Percentiles rank a stretch among this genome's conserved stretches.
Conservation (phyloP, 2,329 filamentous ascomycete species). For the Trichoderma hamatum region DNA sequence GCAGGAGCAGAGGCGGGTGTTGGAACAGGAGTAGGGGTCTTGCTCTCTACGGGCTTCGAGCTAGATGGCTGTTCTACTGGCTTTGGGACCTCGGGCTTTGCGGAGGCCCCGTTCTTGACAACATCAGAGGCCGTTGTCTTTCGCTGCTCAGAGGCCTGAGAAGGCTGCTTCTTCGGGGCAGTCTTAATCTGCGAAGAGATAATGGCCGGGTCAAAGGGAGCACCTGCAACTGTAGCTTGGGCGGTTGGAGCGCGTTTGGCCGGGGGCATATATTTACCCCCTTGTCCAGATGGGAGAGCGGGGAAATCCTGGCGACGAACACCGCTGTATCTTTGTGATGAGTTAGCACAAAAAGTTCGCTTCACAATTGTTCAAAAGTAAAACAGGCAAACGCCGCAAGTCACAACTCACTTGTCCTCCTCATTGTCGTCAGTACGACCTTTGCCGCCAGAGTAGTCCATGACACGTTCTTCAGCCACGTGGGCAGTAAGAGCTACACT, state of each 20-base stretch:
- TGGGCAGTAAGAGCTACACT: slow-evolving; percentile 76
- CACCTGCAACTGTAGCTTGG: slow-evolving; percentile 73
- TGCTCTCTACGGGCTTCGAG: slow-evolving; percentile 39
- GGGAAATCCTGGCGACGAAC: slow-evolving; percentile 78
- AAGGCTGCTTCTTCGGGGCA: slow-evolving; percentile 45
- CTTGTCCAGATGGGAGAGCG: slow-evolving; percentile 57
- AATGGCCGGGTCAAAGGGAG: slow-evolving; percentile 83
- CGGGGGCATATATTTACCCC: slow-evolving; percentile 80
- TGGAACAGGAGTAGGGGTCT: slow-evolving; percentile 29
- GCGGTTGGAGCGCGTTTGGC: slow-evolving; percentile 78
- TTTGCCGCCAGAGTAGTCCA: slow-evolving; percentile 64
- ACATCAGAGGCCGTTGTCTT: slow-evolving; percentile 33
- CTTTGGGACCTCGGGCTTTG: slow-evolving; percentile 38
- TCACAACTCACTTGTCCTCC: slow-evolving; percentile 78
- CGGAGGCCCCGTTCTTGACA: slow-evolving; percentile 37
- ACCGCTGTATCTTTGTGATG: slow-evolving; percentile 74
- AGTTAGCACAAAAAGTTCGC: slow-evolving; percentile 29
- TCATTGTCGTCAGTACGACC: slow-evolving; percentile 76
- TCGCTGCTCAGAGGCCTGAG: slow-evolving; percentile 25
- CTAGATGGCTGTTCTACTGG: slow-evolving; percentile 34
- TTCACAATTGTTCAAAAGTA: slow-evolving; percentile 21
- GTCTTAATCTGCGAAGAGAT: slow-evolving; percentile 79
- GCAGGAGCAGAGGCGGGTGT: slow-evolving; percentile 36
- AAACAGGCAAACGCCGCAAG: slow-evolving; percentile 25
- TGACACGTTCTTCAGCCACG: slow-evolving; percentile 84